Conservation (phyloP, 2,329 filamentous ascomycete genomes). For the Fusarium avenaceum region DNA sequence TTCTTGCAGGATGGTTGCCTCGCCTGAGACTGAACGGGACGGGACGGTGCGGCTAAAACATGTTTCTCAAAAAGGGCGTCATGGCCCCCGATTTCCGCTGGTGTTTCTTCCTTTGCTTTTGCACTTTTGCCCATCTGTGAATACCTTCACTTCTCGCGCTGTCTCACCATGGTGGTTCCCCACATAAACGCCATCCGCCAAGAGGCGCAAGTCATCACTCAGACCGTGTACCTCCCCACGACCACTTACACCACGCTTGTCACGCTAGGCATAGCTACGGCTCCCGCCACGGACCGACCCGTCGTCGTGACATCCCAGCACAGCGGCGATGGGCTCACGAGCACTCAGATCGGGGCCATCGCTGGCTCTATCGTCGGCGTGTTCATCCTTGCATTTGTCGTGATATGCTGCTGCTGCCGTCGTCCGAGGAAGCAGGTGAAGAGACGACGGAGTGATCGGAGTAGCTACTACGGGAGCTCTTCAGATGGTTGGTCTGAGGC, state of each 20-base stretch:
- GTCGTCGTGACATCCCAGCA: conserved; percentile 32
- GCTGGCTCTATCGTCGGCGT: conserved; percentile 57
- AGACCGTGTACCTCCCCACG: conserved; percentile 53
- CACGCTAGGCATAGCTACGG: conserved; percentile 47
- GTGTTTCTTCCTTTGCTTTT: conserved; percentile 10
- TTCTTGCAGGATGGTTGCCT: conserved; percentile 40
- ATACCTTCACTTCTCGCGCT: conserved; percentile 32
- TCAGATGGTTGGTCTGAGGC: conserved; percentile 32
- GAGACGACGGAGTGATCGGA: conserved; percentile 12
- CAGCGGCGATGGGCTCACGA: conserved; percentile 48
- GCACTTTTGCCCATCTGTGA: conserved; percentile 34
- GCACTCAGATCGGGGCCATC: conserved; percentile 58
- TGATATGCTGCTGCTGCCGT: conserved; percentile 53
- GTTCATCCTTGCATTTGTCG: conserved; percentile 53
- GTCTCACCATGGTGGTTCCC: conserved; percentile 25
- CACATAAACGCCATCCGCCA: conserved; percentile 44
- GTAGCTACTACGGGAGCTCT: conserved; percentile 36
- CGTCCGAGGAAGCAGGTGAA: conserved; percentile 24
- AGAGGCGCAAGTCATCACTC: conserved; percentile 53
- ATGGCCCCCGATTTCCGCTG: conserved; percentile 13
- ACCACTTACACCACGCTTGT: conserved; percentile 57
- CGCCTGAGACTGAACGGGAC: conserved; percentile 25
- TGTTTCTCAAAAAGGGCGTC: conserved; percentile 37
- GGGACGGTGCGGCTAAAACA: neutral
- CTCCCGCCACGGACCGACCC: conserved; percentile 29